phyloP scores from a whole-genome alignment of 2,329 filamentous ascomycete genomes.

The Fusarium xylarioides region DNA sequence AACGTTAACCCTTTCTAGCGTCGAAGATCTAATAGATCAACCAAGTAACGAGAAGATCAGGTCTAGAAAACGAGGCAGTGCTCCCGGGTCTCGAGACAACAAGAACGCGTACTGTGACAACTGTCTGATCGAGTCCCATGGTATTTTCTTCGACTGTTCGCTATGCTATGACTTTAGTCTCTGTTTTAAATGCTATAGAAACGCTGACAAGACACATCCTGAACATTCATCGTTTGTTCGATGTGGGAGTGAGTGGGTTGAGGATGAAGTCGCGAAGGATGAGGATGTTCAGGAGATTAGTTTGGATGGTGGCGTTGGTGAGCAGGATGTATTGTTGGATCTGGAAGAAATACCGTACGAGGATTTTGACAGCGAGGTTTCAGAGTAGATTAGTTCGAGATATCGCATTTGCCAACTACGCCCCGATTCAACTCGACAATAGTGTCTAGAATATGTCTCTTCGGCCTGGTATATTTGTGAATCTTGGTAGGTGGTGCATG shows the following conservation, averaged over 20 bases:
- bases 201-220: not conserved
- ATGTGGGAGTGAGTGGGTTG: not conserved
- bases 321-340: not conserved
- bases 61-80: not conserved
- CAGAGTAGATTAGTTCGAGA: not conserved
- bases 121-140: not conserved
- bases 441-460: not conserved
- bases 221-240: not conserved
- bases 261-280: not conserved
- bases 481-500: too few species aligned
- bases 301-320: not conserved
- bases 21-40: not conserved
- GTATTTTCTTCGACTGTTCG: not conserved
- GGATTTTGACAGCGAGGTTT: not conserved
- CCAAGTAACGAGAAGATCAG: not conserved
- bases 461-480: not conserved
- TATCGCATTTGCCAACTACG: fast-evolving
- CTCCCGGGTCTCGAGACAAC: not conserved
- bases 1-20: fast-evolving
- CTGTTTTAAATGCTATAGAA: not conserved
- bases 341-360: not conserved
- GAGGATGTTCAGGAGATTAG: not conserved
- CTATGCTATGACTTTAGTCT: not conserved
- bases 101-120: not conserved
- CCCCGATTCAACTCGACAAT: fast-evolving